These are phyloP conservation scores for Limnanthes douglasii DNA, from an alignment of 345 rosid species.

Conservation along the genomic window DNA sequence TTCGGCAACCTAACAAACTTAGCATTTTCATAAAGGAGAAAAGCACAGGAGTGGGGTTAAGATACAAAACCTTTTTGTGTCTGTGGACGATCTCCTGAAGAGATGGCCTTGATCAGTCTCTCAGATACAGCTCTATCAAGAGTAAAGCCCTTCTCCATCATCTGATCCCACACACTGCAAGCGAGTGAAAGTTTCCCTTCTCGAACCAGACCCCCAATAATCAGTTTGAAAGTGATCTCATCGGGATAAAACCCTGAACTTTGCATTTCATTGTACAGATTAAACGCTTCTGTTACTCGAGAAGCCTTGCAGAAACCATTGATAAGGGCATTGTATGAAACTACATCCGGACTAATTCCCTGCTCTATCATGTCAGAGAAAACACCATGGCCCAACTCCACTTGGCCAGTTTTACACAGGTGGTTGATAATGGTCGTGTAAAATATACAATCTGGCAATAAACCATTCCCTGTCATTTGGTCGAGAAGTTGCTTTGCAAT, in stretches of 20 bases:
- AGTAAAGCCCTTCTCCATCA: slow-evolving; percentile 97
- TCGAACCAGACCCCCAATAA: slow-evolving; percentile 60
- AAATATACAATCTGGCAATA: slow-evolving; percentile 58
- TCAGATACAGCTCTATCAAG: slow-evolving; percentile 71
- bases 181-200: slow-evolving; percentile 48
- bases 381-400: slow-evolving; percentile 39
- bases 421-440: slow-evolving; percentile 72
- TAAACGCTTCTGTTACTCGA: slow-evolving; percentile 45
- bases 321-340: slow-evolving; percentile 73
- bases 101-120: slow-evolving; percentile 35
- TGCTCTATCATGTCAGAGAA: slow-evolving; percentile 70
- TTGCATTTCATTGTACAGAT: slow-evolving; percentile 64
- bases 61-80: too few species aligned
- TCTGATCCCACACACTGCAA: slow-evolving; percentile 82
- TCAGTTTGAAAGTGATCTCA: slow-evolving; percentile 65
- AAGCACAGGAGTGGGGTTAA: too few species aligned
- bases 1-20: too few species aligned
- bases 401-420: slow-evolving; percentile 60
- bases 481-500: slow-evolving; percentile 53
- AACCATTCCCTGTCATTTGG: slow-evolving; percentile 43
- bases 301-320: slow-evolving; percentile 58
- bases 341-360: slow-evolving; percentile 53
- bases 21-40: too few species aligned
- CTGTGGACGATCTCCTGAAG: too few species aligned
- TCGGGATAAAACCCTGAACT: slow-evolving; percentile 50